Conservation (phyloP, 345 rosid genomes). For the Arabidopsis arenosa region DNA sequence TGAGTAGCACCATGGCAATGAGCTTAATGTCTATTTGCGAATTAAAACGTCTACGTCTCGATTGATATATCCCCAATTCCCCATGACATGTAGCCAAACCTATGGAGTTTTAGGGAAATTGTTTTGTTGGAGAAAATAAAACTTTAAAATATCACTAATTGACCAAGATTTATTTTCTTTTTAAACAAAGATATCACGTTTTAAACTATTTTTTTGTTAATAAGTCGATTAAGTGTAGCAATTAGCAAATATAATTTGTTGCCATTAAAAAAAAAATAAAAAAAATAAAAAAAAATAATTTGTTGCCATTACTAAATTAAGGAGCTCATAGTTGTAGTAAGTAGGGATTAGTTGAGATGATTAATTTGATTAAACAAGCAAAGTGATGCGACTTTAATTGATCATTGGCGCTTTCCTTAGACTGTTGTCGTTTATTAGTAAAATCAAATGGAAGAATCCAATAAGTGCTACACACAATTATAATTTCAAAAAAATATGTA, state of each 20-base stretch:
- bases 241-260: too few relatives aligned
- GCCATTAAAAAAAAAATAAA: too few relatives aligned
- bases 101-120: constrained; percentile 3
- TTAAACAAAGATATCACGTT: background rate
- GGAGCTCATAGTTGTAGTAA: constrained; percentile 34
- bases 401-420: constrained; percentile 30
- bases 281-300: too few relatives aligned
- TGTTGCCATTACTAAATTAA: constrained; percentile 24
- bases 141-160: background rate
- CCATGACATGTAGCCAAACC: constrained; percentile 38
- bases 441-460: background rate
- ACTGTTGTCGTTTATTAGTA: constrained; percentile 25
- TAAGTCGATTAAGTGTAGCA: too few relatives aligned
- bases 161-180: background rate
- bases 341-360: constrained; percentile 39
- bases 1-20: constrained; percentile 36
- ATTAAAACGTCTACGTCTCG: constrained; percentile 32
- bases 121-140: background rate
- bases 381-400: constrained; percentile 25
- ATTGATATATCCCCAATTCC: constrained; percentile 24
- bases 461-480: background rate
- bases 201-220: background rate
- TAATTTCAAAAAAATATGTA: background rate
- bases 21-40: constrained; percentile 30
- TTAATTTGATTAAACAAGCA: constrained; percentile 31